Conservation (phyloP, 2,329 filamentous ascomycete genomes). For the Leptographium galeiforme region DNA sequence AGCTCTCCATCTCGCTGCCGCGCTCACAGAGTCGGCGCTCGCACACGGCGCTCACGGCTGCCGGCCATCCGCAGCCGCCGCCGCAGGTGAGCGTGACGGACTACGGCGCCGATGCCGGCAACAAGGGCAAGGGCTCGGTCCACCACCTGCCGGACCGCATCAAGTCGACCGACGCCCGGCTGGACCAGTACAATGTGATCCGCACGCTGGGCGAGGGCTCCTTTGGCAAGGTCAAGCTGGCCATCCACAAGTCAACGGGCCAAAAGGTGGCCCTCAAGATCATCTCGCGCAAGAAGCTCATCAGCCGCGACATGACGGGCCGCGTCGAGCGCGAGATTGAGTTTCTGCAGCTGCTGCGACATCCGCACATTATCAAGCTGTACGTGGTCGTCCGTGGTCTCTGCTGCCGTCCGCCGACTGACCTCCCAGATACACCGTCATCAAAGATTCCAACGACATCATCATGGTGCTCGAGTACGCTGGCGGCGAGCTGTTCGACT, state of each 20-base stretch:
- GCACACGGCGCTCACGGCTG: conserved; percentile 4
- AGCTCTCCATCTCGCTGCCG: conserved; percentile 65
- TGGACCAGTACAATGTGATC: conserved; percentile 77
- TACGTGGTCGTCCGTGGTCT: conserved; percentile 30
- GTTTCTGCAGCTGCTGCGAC: conserved; percentile 86
- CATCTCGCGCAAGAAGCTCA: conserved; percentile 88
- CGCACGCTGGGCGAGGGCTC: conserved; percentile 90
- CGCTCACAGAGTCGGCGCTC: conserved; percentile 48
- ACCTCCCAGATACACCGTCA: conserved; percentile 69
- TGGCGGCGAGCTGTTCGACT: conserved; percentile 92
- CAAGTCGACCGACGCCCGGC: conserved; percentile 20
- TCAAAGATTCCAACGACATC: conserved; percentile 86
- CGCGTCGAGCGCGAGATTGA: conserved; percentile 96
- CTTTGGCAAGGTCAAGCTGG: conserved; percentile 97
- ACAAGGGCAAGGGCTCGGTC: neutral
- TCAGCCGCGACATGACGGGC: conserved; percentile 95
- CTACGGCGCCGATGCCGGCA: conserved; percentile 16
- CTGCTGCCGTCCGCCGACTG: conserved; percentile 9
- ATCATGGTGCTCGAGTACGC: conserved; percentile 99
- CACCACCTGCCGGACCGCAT: conserved; percentile 11
- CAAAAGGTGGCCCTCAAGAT: conserved; percentile 98
- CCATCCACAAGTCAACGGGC: conserved; percentile 78
- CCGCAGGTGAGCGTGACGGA: conserved; percentile 24
- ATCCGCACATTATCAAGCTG: conserved; percentile 98
- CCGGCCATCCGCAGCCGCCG: conserved; percentile 22